Evolutionary conservation across 2,329 filamentous ascomycete species (phyloP).

Genomic region (Trichoderma oligosporum): DNA sequence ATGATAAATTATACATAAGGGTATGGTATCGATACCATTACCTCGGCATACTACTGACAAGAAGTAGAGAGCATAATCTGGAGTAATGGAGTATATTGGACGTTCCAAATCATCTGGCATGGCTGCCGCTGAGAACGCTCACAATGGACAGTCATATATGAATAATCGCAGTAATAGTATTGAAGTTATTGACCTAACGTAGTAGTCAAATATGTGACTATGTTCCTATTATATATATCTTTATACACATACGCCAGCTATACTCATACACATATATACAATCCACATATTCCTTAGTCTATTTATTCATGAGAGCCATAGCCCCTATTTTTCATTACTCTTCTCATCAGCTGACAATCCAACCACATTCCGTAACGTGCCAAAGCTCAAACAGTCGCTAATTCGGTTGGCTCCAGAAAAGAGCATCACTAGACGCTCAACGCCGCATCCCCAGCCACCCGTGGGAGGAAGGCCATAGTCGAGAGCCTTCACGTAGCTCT

Average conservation of each 20-base stretch:
- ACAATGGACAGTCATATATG: too few species aligned
- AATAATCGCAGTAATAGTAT: too few species aligned
- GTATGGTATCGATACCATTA: too few species aligned
- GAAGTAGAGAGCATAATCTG: too few species aligned
- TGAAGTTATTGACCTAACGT: too few species aligned
- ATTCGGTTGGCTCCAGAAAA: slow-evolving; percentile 77
- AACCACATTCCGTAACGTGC: slow-evolving; percentile 69
- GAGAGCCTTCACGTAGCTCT: slow-evolving; percentile 78
- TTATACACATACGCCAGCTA: neutral
- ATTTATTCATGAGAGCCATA: neutral
- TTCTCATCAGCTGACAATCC: slow-evolving; percentile 42
- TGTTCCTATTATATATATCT: neutral
- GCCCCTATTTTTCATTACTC: slow-evolving; percentile 22
- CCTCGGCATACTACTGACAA: too few species aligned
- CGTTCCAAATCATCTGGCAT: too few species aligned
- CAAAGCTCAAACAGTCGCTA: slow-evolving; percentile 82
- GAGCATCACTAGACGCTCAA: slow-evolving; percentile 89
- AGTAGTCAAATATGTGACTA: too few species aligned
- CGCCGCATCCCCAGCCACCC: slow-evolving; percentile 91
- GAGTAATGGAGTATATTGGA: too few species aligned
- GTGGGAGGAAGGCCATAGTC: slow-evolving; percentile 93
- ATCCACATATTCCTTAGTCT: neutral
- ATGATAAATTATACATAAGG: too few species aligned
- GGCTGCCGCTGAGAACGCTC: too few species aligned
- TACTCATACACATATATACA: slow-evolving; percentile 10